Conservation (phyloP, 2,329 filamentous ascomycete species). For the Coniochaeta prunicola region DNA sequence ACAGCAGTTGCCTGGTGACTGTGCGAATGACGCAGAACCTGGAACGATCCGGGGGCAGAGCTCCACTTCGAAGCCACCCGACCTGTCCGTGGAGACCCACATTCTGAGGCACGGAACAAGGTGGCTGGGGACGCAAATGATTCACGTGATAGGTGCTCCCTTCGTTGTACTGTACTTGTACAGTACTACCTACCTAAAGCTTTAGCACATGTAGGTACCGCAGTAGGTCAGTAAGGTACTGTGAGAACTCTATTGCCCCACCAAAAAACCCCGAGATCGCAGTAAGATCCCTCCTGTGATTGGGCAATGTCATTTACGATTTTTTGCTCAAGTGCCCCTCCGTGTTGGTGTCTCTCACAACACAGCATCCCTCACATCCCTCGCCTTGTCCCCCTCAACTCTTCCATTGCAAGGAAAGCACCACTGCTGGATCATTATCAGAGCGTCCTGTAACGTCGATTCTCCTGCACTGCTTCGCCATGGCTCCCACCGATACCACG, state of each 20-base stretch:
- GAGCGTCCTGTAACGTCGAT: not conserved
- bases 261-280: not conserved
- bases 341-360: not conserved
- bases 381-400: not conserved
- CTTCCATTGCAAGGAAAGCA: not conserved
- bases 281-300: not conserved
- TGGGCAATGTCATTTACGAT: not conserved
- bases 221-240: not conserved
- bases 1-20: not conserved
- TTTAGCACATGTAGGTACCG: too few relatives aligned
- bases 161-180: too few relatives aligned
- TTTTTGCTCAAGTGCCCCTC: not conserved
- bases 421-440: not conserved
- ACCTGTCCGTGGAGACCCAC: not conserved
- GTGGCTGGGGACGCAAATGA: not conserved
- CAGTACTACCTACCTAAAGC: too few relatives aligned
- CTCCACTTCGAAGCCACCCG: not conserved
- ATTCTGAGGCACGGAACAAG: not conserved
- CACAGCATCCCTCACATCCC: not conserved
- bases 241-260: not conserved
- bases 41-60: not conserved
- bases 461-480: conserved; percentile 9
- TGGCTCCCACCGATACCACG: conserved; percentile 19
- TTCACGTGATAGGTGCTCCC: too few relatives aligned
- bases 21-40: not conserved